Conservation (phyloP, 1,139 yeast species). For the Wickerhamomyces sp. region DNA sequence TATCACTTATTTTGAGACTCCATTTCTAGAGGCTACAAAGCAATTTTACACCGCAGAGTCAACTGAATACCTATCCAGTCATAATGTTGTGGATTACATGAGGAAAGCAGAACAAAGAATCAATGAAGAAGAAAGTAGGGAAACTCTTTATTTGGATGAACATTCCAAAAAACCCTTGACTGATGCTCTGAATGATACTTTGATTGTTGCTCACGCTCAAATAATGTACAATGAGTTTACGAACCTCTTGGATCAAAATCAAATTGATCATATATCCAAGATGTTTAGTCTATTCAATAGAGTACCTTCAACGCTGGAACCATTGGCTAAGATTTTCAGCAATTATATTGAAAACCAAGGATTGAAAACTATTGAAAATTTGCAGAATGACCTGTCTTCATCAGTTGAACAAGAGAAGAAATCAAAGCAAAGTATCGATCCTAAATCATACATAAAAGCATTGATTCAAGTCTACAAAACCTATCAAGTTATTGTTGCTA, state of each 20-base stretch:
- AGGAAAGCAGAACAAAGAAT: constrained; percentile 79
- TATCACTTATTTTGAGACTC: constrained; percentile 70
- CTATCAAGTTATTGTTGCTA: constrained; percentile 61
- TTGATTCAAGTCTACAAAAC: constrained; percentile 65
- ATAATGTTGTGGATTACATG: constrained; percentile 89
- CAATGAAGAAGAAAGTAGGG: constrained; percentile 74
- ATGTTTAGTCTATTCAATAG: constrained; percentile 74
- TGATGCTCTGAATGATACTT: constrained; percentile 67
- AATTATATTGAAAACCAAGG: constrained; percentile 74
- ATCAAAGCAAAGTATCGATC: constrained; percentile 40
- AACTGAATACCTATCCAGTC: constrained; percentile 55
- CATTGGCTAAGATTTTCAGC: constrained; percentile 71
- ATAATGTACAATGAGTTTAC: constrained; percentile 76
- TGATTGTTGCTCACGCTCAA: constrained; percentile 75
- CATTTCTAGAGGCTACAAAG: constrained; percentile 69
- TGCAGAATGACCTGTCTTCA: constrained; percentile 43
- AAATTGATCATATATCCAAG: constrained; percentile 71
- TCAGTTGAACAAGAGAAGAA: constrained; percentile 25
- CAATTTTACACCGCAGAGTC: constrained; percentile 73
- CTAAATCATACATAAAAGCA: constrained; percentile 76
- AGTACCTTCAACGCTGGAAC: constrained; percentile 69
- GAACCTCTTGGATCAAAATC: constrained; percentile 66
- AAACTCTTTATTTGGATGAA: constrained; percentile 78
- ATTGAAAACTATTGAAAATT: constrained; percentile 57
- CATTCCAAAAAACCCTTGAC: constrained; percentile 77